Conservation (phyloP, 1,284 basidiomycete genomes). For the Irpex sp. region DNA sequence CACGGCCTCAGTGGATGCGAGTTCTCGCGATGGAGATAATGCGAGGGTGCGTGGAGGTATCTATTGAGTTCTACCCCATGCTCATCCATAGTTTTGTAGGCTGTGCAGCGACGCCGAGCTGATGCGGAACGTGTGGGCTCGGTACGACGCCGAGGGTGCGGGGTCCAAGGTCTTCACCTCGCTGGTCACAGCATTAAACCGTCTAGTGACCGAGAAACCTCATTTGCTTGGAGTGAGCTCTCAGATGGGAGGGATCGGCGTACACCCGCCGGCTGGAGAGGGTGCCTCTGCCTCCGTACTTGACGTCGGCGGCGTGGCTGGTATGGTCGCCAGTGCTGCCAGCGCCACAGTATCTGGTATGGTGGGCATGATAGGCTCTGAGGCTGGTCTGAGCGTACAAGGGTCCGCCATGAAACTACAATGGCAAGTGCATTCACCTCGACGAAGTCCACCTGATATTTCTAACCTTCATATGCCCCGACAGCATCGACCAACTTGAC, state of each 20-base stretch:
- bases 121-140: constrained; percentile 76
- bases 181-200: constrained; percentile 79
- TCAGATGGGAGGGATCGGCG: constrained; percentile 79
- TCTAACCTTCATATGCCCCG: neutral
- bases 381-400: constrained; percentile 66
- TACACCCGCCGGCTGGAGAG: constrained; percentile 28
- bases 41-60: constrained; percentile 53
- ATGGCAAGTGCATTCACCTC: constrained; percentile 47
- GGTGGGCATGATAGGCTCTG: constrained; percentile 66
- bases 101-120: constrained; percentile 83
- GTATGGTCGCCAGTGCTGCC: constrained; percentile 80
- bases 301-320: constrained; percentile 73
- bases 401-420: constrained; percentile 81
- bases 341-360: constrained; percentile 75
- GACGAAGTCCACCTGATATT: too few relatives aligned
- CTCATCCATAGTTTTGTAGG: constrained; percentile 29
- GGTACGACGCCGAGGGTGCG: constrained; percentile 68
- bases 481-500: constrained; percentile 92
- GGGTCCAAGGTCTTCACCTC: constrained; percentile 74
- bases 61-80: neutral
- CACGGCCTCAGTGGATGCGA: constrained; percentile 78
- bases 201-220: constrained; percentile 86
- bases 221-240: constrained; percentile 73
- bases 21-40: constrained; percentile 91
- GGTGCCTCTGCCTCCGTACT: constrained; percentile 38